Evolutionary conservation across 495 filamentous ascomycete genomes (phyloP).

Genomic region (Xylaria flabelliformis): DNA sequence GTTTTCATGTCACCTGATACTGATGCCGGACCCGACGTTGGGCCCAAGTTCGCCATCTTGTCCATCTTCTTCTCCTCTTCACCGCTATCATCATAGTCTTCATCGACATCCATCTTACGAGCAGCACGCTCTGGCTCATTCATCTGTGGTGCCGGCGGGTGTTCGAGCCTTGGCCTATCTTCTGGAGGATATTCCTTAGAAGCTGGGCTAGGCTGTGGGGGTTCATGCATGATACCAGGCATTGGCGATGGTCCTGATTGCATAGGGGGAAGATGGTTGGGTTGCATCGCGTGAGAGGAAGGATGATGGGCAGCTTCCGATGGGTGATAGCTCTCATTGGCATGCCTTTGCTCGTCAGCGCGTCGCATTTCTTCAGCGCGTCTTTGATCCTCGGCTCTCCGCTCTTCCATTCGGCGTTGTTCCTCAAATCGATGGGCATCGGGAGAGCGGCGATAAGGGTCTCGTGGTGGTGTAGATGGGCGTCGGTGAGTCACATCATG

Average conservation of each 20-base stretch:
- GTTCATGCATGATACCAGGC: slow-evolving; percentile 63
- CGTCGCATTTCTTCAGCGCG: slow-evolving; percentile 51
- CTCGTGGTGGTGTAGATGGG: slow-evolving; percentile 71
- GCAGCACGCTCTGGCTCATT: slow-evolving; percentile 80
- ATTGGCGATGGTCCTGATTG: slow-evolving; percentile 66
- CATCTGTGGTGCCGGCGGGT: slow-evolving; percentile 54
- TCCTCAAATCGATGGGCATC: slow-evolving; percentile 70
- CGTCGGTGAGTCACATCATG: slow-evolving; percentile 84
- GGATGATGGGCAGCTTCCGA: slow-evolving; percentile 91
- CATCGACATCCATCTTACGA: slow-evolving; percentile 95
- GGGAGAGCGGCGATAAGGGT: slow-evolving; percentile 75
- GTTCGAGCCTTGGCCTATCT: slow-evolving; percentile 55
- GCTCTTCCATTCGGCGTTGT: slow-evolving; percentile 58
- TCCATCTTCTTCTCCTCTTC: slow-evolving; percentile 78
- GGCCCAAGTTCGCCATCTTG: slow-evolving; percentile 32
- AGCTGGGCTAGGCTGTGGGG: slow-evolving; percentile 58
- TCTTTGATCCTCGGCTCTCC: slow-evolving; percentile 56
- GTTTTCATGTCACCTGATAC: slow-evolving; percentile 55
- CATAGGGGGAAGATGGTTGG: slow-evolving; percentile 72
- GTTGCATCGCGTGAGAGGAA: slow-evolving; percentile 67
- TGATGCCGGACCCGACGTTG: slow-evolving; percentile 45
- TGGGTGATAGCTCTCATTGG: slow-evolving; percentile 80
- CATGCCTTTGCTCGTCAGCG: slow-evolving; percentile 61
- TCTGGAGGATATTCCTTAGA: slow-evolving; percentile 66
- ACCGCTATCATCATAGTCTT: slow-evolving; percentile 91